A percentile compares a stretch with the other conserved stretches of the same genome.
Conservation (phyloP, 164 flowering plant genomes). For the Chimonanthus salicifolius region DNA sequence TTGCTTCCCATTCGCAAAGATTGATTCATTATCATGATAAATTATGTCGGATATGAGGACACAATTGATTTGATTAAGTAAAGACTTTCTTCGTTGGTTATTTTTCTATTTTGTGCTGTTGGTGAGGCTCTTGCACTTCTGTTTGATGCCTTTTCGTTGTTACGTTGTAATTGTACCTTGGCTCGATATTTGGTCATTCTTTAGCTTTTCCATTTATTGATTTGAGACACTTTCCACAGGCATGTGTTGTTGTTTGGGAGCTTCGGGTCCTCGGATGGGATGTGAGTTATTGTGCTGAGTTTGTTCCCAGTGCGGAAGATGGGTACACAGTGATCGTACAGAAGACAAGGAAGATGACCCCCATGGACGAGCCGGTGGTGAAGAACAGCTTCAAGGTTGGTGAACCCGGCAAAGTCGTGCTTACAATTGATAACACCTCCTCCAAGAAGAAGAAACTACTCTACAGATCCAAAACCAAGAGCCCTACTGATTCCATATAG, state of each 20-base stretch:
- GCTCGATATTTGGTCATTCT: neutral
- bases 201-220: too few relatives aligned
- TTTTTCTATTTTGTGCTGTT: neutral
- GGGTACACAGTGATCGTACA: conserved; percentile 68
- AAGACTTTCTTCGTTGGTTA: neutral
- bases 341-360: conserved; percentile 52
- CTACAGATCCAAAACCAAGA: conserved; percentile 72
- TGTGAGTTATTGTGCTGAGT: conserved; percentile 67
- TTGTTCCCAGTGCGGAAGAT: conserved; percentile 55
- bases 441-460: conserved; percentile 92
- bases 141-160: neutral
- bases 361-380: conserved; percentile 58
- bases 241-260: conserved; percentile 59
- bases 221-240: conserved; percentile 26
- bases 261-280: conserved; percentile 81
- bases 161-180: neutral
- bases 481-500: conserved; percentile 20
- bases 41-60: too few relatives aligned
- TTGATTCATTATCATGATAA: neutral
- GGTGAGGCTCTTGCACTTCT: neutral
- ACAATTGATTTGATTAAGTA: neutral
- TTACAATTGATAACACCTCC: conserved; percentile 66
- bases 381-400: conserved; percentile 55
- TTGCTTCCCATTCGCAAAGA: neutral
- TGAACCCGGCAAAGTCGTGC: conserved; percentile 69